Percentiles rank a stretch among this genome's conserved stretches.
phyloP scores from a whole-genome alignment of 202 grass and related monocot species.

The Carex arenaria region DNA sequence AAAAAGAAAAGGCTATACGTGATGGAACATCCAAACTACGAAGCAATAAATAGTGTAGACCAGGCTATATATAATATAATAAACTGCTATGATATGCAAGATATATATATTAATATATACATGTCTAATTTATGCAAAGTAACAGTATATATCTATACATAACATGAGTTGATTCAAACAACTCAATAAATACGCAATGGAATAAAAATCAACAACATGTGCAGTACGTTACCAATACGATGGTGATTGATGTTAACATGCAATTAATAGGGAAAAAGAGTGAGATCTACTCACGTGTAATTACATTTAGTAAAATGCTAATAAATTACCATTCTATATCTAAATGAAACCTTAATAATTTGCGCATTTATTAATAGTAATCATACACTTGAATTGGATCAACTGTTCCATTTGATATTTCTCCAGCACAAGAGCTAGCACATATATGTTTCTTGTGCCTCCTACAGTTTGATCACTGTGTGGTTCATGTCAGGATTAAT shows the following conservation, averaged over 20 bases:
- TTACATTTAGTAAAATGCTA: neutral
- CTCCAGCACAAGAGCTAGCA: constrained; percentile 5
- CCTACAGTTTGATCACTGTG: neutral
- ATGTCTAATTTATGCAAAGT: neutral
- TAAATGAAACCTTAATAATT: constrained; percentile 16
- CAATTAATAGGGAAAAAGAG: constrained; percentile 12
- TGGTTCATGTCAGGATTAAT: neutral
- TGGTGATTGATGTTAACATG: constrained; percentile 19
- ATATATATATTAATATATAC: neutral
- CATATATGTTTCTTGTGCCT: neutral
- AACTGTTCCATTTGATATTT: constrained; percentile 24
- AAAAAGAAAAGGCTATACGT: neutral
- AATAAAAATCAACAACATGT: constrained; percentile 2
- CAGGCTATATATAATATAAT: neutral
- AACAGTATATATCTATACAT: neutral
- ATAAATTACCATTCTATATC: neutral
- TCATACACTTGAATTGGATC: constrained; percentile 21
- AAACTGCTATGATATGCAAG: neutral
- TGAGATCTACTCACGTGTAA: constrained; percentile 15
- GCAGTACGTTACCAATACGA: constrained; percentile 10
- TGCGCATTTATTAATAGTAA: constrained; percentile 12
- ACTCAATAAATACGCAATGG: neutral
- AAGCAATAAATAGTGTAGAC: neutral
- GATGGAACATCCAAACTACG: neutral
- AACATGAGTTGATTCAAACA: neutral